A percentile compares a stretch with the other conserved stretches of the same genome.
Conservation (phyloP, 768 basidiomycete genomes). For the Myochromella boudieri region DNA sequence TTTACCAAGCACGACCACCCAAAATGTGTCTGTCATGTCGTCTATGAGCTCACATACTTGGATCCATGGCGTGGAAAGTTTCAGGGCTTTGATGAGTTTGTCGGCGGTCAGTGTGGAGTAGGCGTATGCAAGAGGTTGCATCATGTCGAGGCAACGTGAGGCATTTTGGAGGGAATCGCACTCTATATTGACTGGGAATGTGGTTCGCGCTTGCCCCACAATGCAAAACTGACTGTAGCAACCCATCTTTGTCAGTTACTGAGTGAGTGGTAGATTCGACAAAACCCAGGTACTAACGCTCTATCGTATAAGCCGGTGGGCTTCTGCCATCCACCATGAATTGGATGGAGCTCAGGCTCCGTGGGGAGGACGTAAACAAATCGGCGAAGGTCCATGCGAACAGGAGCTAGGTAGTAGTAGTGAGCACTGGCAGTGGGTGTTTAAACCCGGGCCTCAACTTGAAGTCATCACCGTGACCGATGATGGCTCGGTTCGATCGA, state of each 20-base stretch:
- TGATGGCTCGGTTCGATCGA: no score
- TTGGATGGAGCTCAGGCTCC: no score
- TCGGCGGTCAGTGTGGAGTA: not conserved
- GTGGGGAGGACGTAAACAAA: not conserved
- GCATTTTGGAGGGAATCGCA: not conserved
- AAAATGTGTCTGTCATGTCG: not conserved
- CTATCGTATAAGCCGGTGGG: not conserved
- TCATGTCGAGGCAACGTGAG: not conserved
- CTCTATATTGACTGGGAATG: slow-evolving; percentile 1
- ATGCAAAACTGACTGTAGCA: not conserved
- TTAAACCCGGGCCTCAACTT: no score
- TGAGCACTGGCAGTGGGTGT: no score
- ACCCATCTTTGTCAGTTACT: no score
- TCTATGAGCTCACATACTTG: not conserved
- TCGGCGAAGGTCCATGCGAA: not conserved
- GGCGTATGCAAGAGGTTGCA: not conserved
- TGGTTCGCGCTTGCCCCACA: not conserved
- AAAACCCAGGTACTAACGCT: not conserved
- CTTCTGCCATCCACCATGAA: not conserved
- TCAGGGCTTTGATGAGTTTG: not conserved
- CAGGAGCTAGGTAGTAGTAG: no score
- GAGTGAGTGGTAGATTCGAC: not conserved
- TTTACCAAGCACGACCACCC: not conserved
- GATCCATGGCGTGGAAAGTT: not conserved
- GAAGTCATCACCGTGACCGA: no score